Evolutionary conservation across 345 rosid species (phyloP).

Genomic region (Ailanthus altissimus): DNA sequence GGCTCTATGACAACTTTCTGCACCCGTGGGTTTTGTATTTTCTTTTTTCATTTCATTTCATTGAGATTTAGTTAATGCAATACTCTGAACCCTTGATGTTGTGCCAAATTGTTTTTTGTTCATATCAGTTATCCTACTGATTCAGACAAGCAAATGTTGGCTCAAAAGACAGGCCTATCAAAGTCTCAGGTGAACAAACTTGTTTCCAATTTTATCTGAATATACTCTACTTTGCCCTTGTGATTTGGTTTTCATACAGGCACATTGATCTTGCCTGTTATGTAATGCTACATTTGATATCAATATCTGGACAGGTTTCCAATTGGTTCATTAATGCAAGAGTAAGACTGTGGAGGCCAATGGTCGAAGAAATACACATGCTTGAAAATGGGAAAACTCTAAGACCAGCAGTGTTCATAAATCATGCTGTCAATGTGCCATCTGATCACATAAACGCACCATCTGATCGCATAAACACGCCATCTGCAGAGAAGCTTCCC

Average conservation of each 20-base stretch:
- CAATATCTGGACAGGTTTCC: constrained; percentile 36
- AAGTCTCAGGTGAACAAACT: constrained; percentile 37
- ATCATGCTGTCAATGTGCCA: not conserved
- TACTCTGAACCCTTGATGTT: not conserved
- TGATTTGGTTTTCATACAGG: not conserved
- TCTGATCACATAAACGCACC: constrained; percentile 10
- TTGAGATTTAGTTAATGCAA: not conserved
- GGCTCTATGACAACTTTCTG: constrained; percentile 48
- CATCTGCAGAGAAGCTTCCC: not conserved
- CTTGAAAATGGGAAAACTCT: constrained; percentile 35
- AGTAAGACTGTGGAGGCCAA: constrained; percentile 52
- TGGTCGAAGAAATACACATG: constrained; percentile 49
- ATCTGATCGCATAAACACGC: not conserved
- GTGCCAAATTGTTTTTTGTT: not conserved
- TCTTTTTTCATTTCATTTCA: not conserved
- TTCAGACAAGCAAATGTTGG: constrained; percentile 43
- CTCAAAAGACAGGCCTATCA: constrained; percentile 44
- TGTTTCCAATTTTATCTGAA: not conserved
- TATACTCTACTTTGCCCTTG: not conserved
- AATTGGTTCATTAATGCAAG: constrained; percentile 55
- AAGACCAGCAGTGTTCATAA: constrained; percentile 11
- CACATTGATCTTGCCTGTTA: not conserved
- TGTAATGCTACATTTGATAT: not conserved
- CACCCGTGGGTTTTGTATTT: constrained; percentile 37
- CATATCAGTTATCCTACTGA: constrained; percentile 40